These are phyloP conservation scores for Gloeopeniophorella convolvens DNA, from an alignment of 768 basidiomycete genomes.

Conservation along the genomic window DNA sequence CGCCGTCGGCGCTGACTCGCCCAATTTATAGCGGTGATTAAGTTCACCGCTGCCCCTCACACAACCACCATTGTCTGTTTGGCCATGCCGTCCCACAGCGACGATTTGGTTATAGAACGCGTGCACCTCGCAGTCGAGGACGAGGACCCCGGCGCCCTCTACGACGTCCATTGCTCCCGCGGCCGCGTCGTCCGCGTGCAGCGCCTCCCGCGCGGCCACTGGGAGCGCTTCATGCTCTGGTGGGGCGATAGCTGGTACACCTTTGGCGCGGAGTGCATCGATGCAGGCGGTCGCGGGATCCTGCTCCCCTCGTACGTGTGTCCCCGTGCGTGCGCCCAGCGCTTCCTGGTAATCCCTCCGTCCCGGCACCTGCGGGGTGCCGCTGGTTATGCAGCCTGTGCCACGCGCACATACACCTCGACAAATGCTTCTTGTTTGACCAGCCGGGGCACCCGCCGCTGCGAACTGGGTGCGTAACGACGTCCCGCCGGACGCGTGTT, in stretches of 20 bases:
- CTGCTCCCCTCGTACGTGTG: too few relatives aligned
- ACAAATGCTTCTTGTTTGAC: conserved; percentile 62
- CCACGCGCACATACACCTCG: conserved; percentile 60
- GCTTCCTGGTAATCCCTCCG: too few relatives aligned
- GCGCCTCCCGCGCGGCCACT: conserved; percentile 17
- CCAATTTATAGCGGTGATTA: too few relatives aligned
- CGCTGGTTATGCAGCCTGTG: too few relatives aligned
- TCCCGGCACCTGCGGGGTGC: too few relatives aligned
- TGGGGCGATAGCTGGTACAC: too few relatives aligned
- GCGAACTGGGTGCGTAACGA: conserved; percentile 38
- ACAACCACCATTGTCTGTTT: too few relatives aligned
- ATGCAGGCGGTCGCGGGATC: not conserved
- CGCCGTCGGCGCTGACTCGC: too few relatives aligned
- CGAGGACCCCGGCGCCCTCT: conserved; percentile 15
- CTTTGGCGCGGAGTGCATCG: not conserved
- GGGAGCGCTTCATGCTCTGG: not conserved
- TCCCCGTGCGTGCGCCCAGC: too few relatives aligned
- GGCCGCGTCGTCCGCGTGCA: conserved; percentile 9
- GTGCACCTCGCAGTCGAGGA: conserved; percentile 19
- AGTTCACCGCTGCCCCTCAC: too few relatives aligned
- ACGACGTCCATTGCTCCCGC: conserved; percentile 20
- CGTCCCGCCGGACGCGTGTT: too few relatives aligned
- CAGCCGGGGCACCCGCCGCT: conserved; percentile 40
- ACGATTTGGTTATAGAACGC: conserved; percentile 22
- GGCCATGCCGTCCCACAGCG: too few relatives aligned